Evolutionary conservation across 805 yeast species (phyloP), one percentile per base, ranked within the genome.

Genomic region (Cyberlindnera euphorbiiphila): DNA sequence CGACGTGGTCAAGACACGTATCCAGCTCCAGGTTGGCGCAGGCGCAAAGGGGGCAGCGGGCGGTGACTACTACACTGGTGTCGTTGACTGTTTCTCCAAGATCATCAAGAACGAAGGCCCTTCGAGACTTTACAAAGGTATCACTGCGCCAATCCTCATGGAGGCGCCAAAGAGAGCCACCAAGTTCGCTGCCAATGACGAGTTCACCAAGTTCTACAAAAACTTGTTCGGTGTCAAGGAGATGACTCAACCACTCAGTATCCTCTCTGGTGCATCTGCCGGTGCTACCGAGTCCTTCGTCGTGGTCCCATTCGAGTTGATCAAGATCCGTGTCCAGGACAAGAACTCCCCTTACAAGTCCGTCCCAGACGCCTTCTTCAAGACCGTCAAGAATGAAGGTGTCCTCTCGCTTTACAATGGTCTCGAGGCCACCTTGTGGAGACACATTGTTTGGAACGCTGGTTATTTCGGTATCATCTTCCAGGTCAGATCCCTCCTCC

Each of bases 141-240:
- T 93, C 54, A 68, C 85, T 21, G 96, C 98, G 17, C 99, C 99
- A 23, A 86, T 93, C 51, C 71, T 93, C 55, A 93, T 93, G 98
- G 99, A 93, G 64, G 98, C 98, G 11, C 98, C 98, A 48, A 93
- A 93, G 72, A 80, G 99, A 69, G 98, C 98, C 28, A 89, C 96
- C 49, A 93, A 93, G 64, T 93, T 93, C 60, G 97, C 98, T 36
- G 96, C 97, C 45, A 93, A 93, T 60, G 98, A 93, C 60, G 94
- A 87, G 62, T 93, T 95, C 83, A 91, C 95, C 36, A 82, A 82
- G 62, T 62, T 88, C 50, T 91, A 88, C 73, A 76, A 77, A 50
- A 69, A 69, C 21, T 59, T 66, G 15, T 87, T 89, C 60, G 95
- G 86, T 36, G 71, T 84, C 30, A 61, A 70, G 8, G 62, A 74